A percentile compares a stretch with the other conserved stretches of the same genome.
Conservation (phyloP, 2,329 filamentous ascomycete species). For the Colletotrichum trifolii region DNA sequence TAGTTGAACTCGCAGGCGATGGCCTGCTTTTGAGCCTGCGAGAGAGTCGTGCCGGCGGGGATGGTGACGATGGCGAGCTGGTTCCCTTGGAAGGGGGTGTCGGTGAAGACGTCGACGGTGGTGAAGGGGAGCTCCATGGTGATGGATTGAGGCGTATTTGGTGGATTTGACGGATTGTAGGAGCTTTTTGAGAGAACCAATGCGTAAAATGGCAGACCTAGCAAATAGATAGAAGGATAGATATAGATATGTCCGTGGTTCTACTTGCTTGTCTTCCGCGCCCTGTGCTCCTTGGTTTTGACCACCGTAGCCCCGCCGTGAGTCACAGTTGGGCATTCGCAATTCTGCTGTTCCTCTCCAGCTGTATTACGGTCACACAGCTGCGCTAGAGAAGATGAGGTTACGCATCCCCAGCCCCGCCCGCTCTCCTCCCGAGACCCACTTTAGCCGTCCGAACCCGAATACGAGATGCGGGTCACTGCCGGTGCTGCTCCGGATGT, state of each 20-base stretch:
- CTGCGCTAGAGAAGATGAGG: neutral
- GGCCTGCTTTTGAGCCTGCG: constrained; percentile 64
- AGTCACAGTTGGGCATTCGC: too few relatives aligned
- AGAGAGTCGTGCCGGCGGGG: constrained; percentile 55
- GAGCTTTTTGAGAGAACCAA: neutral
- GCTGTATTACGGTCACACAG: too few relatives aligned
- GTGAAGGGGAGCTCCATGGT: constrained; percentile 58
- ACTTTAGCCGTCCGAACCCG: too few relatives aligned
- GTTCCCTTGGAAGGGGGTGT: constrained; percentile 64
- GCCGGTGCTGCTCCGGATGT: too few relatives aligned
- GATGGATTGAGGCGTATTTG: neutral
- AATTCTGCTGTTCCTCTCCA: too few relatives aligned
- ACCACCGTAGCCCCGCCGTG: too few relatives aligned
- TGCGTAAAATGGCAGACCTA: neutral
- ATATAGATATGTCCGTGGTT: neutral
- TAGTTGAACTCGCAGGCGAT: constrained; percentile 73
- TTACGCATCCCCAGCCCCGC: too few relatives aligned
- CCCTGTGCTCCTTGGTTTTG: constrained; percentile 3
- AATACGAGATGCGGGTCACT: too few relatives aligned
- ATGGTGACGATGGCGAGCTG: constrained; percentile 70
- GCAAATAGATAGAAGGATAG: too few relatives aligned
- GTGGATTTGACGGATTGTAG: neutral
- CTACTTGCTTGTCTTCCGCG: constrained; percentile 1
- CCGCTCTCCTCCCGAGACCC: too few relatives aligned
- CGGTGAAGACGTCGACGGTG: constrained; percentile 70